Conservation (phyloP, 1,284 basidiomycete genomes). For the Ustilago shanxiensis region DNA sequence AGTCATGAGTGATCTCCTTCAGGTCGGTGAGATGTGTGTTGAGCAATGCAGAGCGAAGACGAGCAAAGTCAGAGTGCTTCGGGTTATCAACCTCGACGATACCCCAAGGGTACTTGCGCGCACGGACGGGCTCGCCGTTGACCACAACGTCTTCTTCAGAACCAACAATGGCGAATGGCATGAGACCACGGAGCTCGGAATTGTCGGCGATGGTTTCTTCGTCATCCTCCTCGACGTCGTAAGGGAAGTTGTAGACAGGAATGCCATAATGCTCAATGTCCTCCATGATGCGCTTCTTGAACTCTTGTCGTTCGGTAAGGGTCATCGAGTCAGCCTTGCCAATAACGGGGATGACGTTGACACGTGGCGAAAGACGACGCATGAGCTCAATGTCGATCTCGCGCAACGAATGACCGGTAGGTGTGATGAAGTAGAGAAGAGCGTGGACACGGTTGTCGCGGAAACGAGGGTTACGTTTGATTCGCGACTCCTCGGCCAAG, state of each 20-base stretch:
- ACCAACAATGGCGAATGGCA: conserved; percentile 95
- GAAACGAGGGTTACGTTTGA: conserved; percentile 99
- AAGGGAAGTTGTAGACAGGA: conserved; percentile 99
- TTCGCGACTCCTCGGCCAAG: conserved; percentile 96
- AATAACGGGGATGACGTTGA: conserved; percentile 99
- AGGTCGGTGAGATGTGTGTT: conserved; percentile 95
- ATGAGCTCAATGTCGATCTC: conserved; percentile 92
- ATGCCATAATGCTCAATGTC: conserved; percentile 99
- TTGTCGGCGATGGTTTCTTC: conserved; percentile 99
- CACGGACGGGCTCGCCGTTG: conserved; percentile 89
- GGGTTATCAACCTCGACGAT: conserved; percentile 98
- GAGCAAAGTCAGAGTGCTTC: conserved; percentile 95
- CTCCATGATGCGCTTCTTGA: conserved; percentile 98
- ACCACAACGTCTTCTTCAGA: conserved; percentile 96
- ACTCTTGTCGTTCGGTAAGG: conserved; percentile 75
- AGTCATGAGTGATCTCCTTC: conserved; percentile 90
- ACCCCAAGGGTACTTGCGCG: conserved; percentile 96
- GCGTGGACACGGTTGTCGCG: conserved; percentile 91
- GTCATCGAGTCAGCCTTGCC: conserved; percentile 97
- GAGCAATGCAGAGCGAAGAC: conserved; percentile 88
- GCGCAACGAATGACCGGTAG: conserved; percentile 86
- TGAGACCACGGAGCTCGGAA: conserved; percentile 70
- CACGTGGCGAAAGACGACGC: conserved; percentile 71
- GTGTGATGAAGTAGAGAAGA: conserved; percentile 97
- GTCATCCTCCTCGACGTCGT: conserved; percentile 97